Evolutionary conservation across 192 early-diverging fungal genomes (phyloP), one percentile per base, ranked within the genome.

Genomic region (Mortierella claussenii): DNA sequence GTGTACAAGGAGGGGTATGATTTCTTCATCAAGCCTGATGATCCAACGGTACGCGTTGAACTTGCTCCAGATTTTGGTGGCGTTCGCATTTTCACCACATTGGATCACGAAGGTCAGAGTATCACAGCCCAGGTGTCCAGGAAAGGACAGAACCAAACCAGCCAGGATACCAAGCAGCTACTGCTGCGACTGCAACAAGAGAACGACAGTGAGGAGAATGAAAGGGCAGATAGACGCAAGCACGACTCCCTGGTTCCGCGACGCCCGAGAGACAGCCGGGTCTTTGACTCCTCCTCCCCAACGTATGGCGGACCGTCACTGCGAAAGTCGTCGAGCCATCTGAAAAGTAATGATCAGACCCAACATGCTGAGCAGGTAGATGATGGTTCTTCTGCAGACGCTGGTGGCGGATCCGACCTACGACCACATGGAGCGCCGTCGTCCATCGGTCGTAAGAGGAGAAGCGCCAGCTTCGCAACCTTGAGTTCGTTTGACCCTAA

Each of bases 1-100:
- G 79, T 79, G 48, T 86, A 82, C 48, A 76, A 66, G 27, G 58
- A 74, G 23, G 86, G 86, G 0, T 69, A 83, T 32, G 80, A 86
- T 21, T 52, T 88, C 10, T 60, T 60, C 27, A 62, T 82, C 52
- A 65, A 64, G 30, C 85, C 86, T 5, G 61, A 69, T 24, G 65
- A 68, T 10, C 79, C 63, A 15, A 78, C 74, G 12, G 68, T 81
- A 26, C 66, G 81, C 9, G 79, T 84, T 4, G 83, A 85, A 32
- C 48, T 80, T 26, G 64, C 69, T 24, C 74, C 79, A 17, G 81
- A 85, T 40, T 60, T 63, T 31, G 59, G 65, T 6, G 83, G 83
- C 18, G 60, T 85, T 36, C 74, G 83, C 42, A 46, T 85, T 20
- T 85, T 64, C 40, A 80, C 83, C 1, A 76, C 73, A 2, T 44